phyloP scores from a whole-genome alignment of 164 flowering plant genomes.

The Magnolia changhungtana region DNA sequence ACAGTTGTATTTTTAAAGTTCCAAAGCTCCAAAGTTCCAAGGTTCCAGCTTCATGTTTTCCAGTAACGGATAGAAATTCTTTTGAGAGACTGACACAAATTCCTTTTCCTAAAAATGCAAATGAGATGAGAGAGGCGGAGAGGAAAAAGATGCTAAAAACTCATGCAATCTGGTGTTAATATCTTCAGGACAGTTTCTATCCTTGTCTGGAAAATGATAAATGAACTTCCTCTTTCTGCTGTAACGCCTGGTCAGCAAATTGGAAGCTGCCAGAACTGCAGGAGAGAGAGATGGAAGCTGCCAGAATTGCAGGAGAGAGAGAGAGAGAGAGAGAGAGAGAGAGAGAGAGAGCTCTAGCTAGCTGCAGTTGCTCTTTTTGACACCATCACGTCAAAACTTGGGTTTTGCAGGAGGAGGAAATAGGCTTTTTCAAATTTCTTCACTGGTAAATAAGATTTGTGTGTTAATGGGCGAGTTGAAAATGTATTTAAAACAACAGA shows the following conservation, averaged over 20 bases:
- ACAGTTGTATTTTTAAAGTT: slow-evolving; percentile 8
- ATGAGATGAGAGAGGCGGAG: slow-evolving; percentile 5
- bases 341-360: too few relatives aligned
- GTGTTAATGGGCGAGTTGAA: not conserved
- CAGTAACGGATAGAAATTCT: slow-evolving; percentile 3
- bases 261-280: slow-evolving; percentile 5
- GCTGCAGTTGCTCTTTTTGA: not conserved
- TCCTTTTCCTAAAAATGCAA: slow-evolving; percentile 6
- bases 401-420: not conserved
- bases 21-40: slow-evolving; percentile 18
- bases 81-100: slow-evolving; percentile 4
- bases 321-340: not conserved
- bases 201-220: slow-evolving; percentile 4
- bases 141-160: slow-evolving; percentile 13
- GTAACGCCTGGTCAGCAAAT: slow-evolving; percentile 22
- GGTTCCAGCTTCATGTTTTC: not conserved
- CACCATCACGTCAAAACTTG: not conserved
- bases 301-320: not conserved
- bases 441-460: not conserved
- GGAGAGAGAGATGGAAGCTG: not conserved
- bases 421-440: not conserved
- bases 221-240: slow-evolving; percentile 11
- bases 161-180: slow-evolving; percentile 8
- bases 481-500: not conserved
- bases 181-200: slow-evolving; percentile 5